Evolutionary conservation across 2,329 filamentous ascomycete genomes (phyloP), one percentile per base, ranked within the genome.

Genomic region (Fusarium acutatum): DNA sequence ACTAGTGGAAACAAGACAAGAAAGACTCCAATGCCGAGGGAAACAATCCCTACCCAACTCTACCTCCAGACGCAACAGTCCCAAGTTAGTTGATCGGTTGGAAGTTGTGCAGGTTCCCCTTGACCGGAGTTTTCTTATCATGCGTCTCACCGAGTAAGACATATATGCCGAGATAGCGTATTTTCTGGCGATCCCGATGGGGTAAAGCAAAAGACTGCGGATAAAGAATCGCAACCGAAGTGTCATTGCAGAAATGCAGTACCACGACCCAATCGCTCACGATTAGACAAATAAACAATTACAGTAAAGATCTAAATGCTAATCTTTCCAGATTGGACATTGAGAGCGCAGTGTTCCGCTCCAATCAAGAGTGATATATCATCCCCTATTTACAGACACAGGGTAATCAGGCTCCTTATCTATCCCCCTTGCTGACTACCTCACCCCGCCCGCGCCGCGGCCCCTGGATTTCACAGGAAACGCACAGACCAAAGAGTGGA

Each of bases 191-290:
- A 46, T 28, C 18, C 24, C 18, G 12, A 20, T 7, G 8, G 18
- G 24, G 12, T 28, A 22, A 0, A 10, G 1, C 0, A 10, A 0
- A 7, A 15, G 10, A 10, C 18, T 11, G 12, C 18, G 3, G 6
- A 3, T 12, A 4, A 1, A 43, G 6, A 12, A 15, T 46, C 5
- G 6, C 6, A 5, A 3, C 1, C 18, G 3, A 47, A 22, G 18
- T 47, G 5, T 15, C 13, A 28, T 28, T 6, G 26, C 18, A 28
- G 18, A 11, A 22, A 7, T 11, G 6, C 13, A 15, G 4, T 20
- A 26, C 24, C 20, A 28, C 1, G 6, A 11, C 26, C 3, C 6
- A 22, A 22, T 11, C 15, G 18, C 20, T 22, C 20, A 47, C 4
- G 0, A 11, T 11, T 3, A 47, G 26, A 9, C 13, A 11, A 15